Percentiles rank a stretch among this genome's conserved stretches.
Evolutionary conservation across 306 rosid species (phyloP).

Genomic region (Morella rubra): DNA sequence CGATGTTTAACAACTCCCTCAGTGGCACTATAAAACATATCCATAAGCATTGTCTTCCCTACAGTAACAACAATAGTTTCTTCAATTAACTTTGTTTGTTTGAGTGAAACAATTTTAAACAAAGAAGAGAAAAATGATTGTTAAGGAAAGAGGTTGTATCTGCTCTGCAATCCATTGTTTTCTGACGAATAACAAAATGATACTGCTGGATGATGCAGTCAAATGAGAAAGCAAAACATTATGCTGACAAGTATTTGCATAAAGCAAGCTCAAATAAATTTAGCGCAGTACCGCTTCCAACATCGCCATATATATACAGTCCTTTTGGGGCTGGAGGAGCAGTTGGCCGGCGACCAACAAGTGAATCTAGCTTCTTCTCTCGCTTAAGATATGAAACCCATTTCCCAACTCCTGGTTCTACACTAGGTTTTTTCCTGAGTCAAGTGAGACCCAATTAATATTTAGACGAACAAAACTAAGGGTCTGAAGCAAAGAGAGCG

Average conservation of each 20-base stretch:
- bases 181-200: neutral
- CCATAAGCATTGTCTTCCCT: constrained; percentile 99
- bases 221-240: constrained; percentile 22
- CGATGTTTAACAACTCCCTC: constrained; percentile 78
- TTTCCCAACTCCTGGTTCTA: constrained; percentile 90
- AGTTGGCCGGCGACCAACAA: constrained; percentile 70
- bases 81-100: neutral
- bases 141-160: neutral
- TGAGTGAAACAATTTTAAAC: neutral
- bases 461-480: constrained; percentile 3
- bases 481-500: neutral
- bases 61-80: constrained; percentile 28
- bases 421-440: constrained; percentile 59
- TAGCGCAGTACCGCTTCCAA: constrained; percentile 78
- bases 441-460: constrained; percentile 22
- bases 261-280: neutral
- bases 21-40: constrained; percentile 88
- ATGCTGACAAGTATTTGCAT: constrained; percentile 20
- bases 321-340: constrained; percentile 93
- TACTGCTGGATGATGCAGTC: neutral
- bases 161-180: neutral
- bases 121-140: neutral
- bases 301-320: constrained; percentile 88
- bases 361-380: constrained; percentile 81
- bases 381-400: constrained; percentile 97